Base-by-base conservation (phyloP, 202 grass and related monocot species). In the Digitaria exilis region DNA sequence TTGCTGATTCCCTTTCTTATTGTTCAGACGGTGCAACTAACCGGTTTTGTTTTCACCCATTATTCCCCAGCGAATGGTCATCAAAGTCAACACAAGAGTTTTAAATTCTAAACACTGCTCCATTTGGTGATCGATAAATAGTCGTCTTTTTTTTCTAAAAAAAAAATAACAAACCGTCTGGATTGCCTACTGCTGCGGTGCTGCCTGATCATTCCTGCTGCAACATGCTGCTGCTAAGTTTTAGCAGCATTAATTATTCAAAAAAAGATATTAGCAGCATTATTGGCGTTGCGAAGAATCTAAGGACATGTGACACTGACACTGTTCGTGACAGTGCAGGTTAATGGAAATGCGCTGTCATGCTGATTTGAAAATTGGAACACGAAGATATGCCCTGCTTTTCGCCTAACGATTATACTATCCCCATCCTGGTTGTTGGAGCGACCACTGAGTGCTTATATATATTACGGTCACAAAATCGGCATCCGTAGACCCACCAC, bases 351-450 rank as follows among this genome's bases (percentile, higher is more conserved):
- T 39, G 37, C 30, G 25, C 25, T 30, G 68, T 49, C 28, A 5
- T 31, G 24, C 11, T 12, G 44, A 31, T 50, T 71, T 49, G 43
- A 71, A 51, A 73, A 32, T 8, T 39, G 37, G 37, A 39, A 39
- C 32, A 6, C 6, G 44, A 71, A 18, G 10, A 68, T 14, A 57
- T 11, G 22, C 0, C 58, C 28, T 63, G 28, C 59, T 34, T 63
- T 63, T 34, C 0, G 60, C 60, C 15, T 63, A 34, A 32, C 60
- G 60, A 34, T 19, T 24, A 29, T 60, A 16, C 28, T 30, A 62
- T 22, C 74, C 6, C 12, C 71, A 73, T 29, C 80, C 19, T 18
- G 75, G 50, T 88, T 61, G 75, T 80, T 80, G 76, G 81, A 80
- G 44, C 70, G 32, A 22, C 71, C 35, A 77, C 11, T 65, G 11